These are phyloP conservation scores for Cercophora sp. DNA, from an alignment of 495 filamentous ascomycete species.

Conservation along the genomic window DNA sequence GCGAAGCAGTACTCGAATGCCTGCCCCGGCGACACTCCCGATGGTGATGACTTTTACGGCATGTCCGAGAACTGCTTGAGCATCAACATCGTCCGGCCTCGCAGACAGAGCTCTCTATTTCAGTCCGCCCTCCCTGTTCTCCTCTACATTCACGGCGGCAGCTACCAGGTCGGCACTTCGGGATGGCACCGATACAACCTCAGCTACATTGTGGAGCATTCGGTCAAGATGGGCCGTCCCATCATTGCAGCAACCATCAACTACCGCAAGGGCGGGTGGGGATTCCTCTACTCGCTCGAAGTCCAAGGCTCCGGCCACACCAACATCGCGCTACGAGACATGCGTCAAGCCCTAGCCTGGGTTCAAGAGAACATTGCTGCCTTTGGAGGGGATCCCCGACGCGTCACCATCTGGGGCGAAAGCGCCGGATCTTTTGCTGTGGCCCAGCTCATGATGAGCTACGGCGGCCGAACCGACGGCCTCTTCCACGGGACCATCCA, in stretches of 20 bases:
- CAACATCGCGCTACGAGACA: conserved; percentile 46
- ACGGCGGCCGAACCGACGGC: conserved; percentile 39
- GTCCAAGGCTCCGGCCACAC: conserved; percentile 36
- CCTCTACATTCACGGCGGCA: conserved; percentile 67
- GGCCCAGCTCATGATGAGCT: conserved; percentile 31
- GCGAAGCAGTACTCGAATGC: conserved; percentile 43
- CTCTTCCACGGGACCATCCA: conserved; percentile 53
- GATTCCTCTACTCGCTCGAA: conserved; percentile 46
- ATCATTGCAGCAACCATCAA: conserved; percentile 60
- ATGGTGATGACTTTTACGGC: conserved; percentile 45
- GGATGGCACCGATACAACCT: conserved; percentile 40
- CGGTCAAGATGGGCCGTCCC: conserved; percentile 52
- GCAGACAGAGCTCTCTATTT: conserved; percentile 30
- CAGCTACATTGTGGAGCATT: conserved; percentile 49
- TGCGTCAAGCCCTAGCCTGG: conserved; percentile 54
- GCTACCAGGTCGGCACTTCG: conserved; percentile 59
- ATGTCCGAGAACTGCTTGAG: conserved; percentile 63
- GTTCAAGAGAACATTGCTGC: conserved; percentile 53
- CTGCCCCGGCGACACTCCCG: conserved; percentile 49
- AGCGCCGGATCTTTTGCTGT: conserved; percentile 34
- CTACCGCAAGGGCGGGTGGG: conserved; percentile 51
- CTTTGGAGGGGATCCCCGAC: conserved; percentile 52
- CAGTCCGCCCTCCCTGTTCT: conserved; percentile 54
- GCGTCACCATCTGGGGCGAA: conserved; percentile 38
- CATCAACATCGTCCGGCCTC: conserved; percentile 60